Conservation (phyloP, 2,329 filamentous ascomycete genomes). For the Aureobasidium sp. region DNA sequence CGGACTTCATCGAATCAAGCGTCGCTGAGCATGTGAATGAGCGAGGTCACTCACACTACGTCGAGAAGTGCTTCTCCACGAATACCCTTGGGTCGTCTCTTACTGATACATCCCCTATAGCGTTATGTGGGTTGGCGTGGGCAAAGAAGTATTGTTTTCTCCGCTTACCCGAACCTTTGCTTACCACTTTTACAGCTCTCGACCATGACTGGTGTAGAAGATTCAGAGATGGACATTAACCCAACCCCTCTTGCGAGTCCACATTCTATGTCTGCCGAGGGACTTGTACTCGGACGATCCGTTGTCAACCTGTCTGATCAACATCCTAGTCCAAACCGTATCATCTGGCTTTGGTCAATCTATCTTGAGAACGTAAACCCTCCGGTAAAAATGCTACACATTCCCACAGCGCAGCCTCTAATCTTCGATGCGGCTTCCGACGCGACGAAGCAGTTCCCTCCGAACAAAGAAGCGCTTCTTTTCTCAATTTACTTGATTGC, state of each 20-base stretch:
- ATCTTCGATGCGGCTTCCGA: constrained; percentile 36
- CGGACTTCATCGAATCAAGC: neutral
- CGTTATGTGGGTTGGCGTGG: constrained; percentile 17
- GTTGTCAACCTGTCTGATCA: neutral
- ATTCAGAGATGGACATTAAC: neutral
- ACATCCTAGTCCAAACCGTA: constrained; percentile 3
- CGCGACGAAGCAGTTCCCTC: constrained; percentile 45
- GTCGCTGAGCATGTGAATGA: constrained; percentile 11
- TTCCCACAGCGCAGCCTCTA: constrained; percentile 45
- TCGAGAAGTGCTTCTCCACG: constrained; percentile 27
- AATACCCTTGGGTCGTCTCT: neutral
- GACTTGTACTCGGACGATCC: neutral
- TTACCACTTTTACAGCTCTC: constrained; percentile 15
- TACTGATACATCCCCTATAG: neutral
- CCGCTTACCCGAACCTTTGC: constrained; percentile 13
- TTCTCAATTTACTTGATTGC: constrained; percentile 53
- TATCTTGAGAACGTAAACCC: constrained; percentile 66
- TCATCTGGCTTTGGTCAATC: constrained; percentile 38
- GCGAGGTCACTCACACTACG: constrained; percentile 33
- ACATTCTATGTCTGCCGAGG: constrained; percentile 15
- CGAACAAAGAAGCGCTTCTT: constrained; percentile 49
- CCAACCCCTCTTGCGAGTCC: constrained; percentile 17
- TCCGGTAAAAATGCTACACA: constrained; percentile 59
- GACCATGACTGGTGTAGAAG: neutral
- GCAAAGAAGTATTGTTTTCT: constrained; percentile 20